Base-by-base conservation (phyloP, 495 filamentous ascomycete species). In the Penicillium chermesinum region DNA sequence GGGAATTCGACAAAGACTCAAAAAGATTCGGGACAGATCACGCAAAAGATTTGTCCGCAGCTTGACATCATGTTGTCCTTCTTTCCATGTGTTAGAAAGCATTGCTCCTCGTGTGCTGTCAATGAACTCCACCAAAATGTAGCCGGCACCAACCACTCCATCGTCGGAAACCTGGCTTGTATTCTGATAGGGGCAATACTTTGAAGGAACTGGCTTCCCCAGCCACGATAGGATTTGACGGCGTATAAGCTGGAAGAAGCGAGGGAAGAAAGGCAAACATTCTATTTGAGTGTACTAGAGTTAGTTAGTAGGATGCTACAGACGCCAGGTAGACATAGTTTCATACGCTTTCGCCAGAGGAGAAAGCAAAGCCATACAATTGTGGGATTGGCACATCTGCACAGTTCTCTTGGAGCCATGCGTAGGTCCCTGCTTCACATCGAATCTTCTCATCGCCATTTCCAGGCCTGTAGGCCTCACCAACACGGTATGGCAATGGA, bases 371-470 rank as follows among this genome's bases (percentile, higher is more conserved):
- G 15, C 69, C 67, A n/a, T 57, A 64, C 10, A 74, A 41, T 1
- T 53, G 36, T 15, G 66, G 64, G 8, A 38, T 63, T 61, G 57
- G 63, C 15, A 73, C 52, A 15, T 57, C 52, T 1, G 64, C 58
- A 43, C 59, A 70, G 32, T 69, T 46, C 13, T 69, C 52, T 39
- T 57, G 44, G 19, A 73, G 61, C 66, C 64, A 71, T 17, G 56
- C 54, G 50, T 63, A 70, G 14, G 70, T 67, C 35, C 49, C 70
- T 10, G 50, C 63, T 50, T 69, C 67, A 46, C 57, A 68, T 13
- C 63, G 55, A 3, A 73, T 41, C 37, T 71, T 73, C 45, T 71
- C 67, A 48, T 73, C 64, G 6, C 51, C 53, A 47, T 65, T 73
- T 36, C 66, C 66, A 38, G 70, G 63, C 20, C 59, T 39, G 13